Evolutionary conservation across 2,329 filamentous ascomycete genomes (phyloP), one percentile per base, ranked within the genome.

Genomic region (Claviceps cyperi): DNA sequence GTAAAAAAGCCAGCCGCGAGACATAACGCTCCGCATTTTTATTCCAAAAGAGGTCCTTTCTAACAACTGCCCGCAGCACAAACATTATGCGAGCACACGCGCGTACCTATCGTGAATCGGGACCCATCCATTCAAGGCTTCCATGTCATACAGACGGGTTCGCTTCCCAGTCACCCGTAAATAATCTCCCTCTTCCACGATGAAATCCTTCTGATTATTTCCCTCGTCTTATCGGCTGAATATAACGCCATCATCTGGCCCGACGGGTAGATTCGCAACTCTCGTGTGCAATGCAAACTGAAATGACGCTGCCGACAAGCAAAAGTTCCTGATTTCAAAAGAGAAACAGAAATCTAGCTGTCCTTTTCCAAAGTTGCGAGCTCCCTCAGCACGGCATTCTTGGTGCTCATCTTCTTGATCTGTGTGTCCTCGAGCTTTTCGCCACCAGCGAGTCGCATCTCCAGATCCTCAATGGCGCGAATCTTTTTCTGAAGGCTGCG

Each of bases 361-460:
- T 65, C 64, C 52, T 53, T 59, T 55, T 64, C 64, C 49, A 90
- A 64, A 7, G 66, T 70, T 45, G 84, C 78, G 52, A 98, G 71
- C 70, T 98, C 92, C 69, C 84, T 87, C 54, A 90, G 75, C 52
- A 98, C 91, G 15, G 77, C 69, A 46, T 81, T 73, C 72, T 97
- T 94, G 21, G 89, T 97, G 50, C 80, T 78, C 59, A 98, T 98
- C 78, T 98, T 98, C 76, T 95, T 94, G 68, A 98, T 81, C 71
- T 98, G 92, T 35, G 92, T 98, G 62, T 96, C 91, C 71, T 98
- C 92, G 53, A 98, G 72, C 75, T 96, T 97, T 75, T 98, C 92
- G 5, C 91, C 91, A 36, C 84, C 83, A 2, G 91, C 92, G 57
- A 90, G 81, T 51, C 92, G 81, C 90, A 97, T 96, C 74, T 97